A percentile compares a stretch with the other conserved stretches of the same genome.
phyloP scores from a whole-genome alignment of 768 basidiomycete genomes.

The Mycena chlorophos region DNA sequence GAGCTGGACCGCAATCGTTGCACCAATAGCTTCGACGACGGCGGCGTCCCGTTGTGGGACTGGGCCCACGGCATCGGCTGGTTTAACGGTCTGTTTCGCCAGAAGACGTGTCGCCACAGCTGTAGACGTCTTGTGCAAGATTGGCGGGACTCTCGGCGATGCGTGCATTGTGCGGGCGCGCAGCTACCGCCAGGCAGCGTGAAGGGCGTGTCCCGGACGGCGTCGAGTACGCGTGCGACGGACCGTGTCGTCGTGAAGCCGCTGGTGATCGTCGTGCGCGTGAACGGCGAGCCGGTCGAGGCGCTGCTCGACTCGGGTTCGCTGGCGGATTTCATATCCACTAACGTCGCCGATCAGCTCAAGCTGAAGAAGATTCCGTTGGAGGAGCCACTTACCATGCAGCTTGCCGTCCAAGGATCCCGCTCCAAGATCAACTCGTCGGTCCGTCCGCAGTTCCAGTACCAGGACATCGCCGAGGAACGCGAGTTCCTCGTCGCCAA shows the following conservation, averaged over 20 bases:
- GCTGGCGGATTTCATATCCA: constrained; percentile 29
- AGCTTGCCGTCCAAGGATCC: constrained; percentile 31
- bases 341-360: constrained; percentile 28
- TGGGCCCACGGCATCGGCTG: too few relatives aligned
- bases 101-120: background rate
- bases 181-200: background rate
- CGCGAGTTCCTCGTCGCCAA: constrained; percentile 17
- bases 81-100: too few relatives aligned
- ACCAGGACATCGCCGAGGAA: constrained; percentile 22
- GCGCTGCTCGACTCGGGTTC: constrained; percentile 31
- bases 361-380: constrained; percentile 14
- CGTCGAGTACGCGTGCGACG: background rate
- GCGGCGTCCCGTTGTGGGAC: too few relatives aligned
- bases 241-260: constrained; percentile 19
- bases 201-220: background rate
- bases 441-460: constrained; percentile 8
- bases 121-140: background rate
- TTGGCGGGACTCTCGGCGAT: background rate
- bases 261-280: constrained; percentile 17
- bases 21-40: too few relatives aligned
- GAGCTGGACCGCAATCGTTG: too few relatives aligned
- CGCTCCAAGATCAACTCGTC: constrained; percentile 25
- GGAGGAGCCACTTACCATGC: constrained; percentile 27
- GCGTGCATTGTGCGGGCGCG: background rate
- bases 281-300: constrained; percentile 27